Percentiles rank a stretch among this genome's conserved stretches.
phyloP scores from a whole-genome alignment of 2,329 filamentous ascomycete species.

The Colletotrichum lindemuthianum region DNA sequence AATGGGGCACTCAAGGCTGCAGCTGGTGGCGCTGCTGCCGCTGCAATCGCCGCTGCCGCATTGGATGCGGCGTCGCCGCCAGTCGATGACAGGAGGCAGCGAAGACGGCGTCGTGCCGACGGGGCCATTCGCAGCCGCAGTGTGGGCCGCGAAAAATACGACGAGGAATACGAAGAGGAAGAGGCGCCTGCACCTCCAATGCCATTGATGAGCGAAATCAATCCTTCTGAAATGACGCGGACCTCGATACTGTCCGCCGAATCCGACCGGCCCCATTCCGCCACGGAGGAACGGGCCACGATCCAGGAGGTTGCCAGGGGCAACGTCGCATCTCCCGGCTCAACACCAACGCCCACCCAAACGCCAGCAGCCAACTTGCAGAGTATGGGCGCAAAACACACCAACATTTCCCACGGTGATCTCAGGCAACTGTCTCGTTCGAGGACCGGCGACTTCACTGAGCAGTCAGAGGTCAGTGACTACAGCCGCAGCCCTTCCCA shows the following conservation, averaged over 20 bases:
- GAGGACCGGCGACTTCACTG: conserved; percentile 46
- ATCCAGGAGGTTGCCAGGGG: conserved; percentile 72
- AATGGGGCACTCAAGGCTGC: conserved; percentile 56
- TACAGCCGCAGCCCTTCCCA: conserved; percentile 53
- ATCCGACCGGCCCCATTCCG: conserved; percentile 77
- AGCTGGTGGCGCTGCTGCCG: conserved; percentile 56
- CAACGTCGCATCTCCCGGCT: conserved; percentile 64
- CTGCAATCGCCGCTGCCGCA: conserved; percentile 48
- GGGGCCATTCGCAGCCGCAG: conserved; percentile 54
- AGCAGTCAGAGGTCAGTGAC: conserved; percentile 50
- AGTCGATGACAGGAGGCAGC: conserved; percentile 61
- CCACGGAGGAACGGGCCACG: conserved; percentile 70
- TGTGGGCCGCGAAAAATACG: conserved; percentile 55
- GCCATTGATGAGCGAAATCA: conserved; percentile 88
- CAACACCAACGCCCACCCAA: conserved; percentile 70
- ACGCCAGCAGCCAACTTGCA: conserved; percentile 62
- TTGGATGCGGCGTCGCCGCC: conserved; percentile 53
- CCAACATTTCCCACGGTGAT: conserved; percentile 69
- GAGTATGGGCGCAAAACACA: conserved; percentile 74
- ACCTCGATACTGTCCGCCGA: conserved; percentile 87
- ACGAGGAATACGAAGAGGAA: conserved; percentile 63
- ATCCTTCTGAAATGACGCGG: conserved; percentile 86
- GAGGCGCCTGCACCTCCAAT: conserved; percentile 76
- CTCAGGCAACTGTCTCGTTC: conserved; percentile 62
- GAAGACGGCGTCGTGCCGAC: conserved; percentile 64